Evolutionary conservation across 352 stramenopile species (phyloP).

Genomic region (Pythium catenulatum): DNA sequence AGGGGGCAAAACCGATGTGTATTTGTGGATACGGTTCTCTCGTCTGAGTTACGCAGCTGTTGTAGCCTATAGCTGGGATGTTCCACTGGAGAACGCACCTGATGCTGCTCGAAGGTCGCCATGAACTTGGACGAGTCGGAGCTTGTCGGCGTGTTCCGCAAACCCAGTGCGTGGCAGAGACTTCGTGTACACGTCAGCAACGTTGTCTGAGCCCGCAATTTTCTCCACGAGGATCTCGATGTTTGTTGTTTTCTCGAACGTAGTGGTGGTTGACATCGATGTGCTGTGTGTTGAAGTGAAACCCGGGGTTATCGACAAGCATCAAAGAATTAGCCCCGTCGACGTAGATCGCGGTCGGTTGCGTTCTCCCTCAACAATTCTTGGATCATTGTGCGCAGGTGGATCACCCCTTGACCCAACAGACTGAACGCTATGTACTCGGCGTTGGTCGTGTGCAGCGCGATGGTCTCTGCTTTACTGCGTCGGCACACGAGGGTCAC

Average conservation of each 20-base stretch:
- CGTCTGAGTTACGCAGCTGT: no score
- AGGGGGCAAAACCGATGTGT: no score
- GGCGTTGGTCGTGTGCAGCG: slow-evolving; percentile 48
- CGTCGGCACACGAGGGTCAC: slow-evolving; percentile 45
- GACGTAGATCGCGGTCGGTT: slow-evolving; percentile 38
- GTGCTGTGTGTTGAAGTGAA: slow-evolving; percentile 48
- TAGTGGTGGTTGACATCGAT: slow-evolving; percentile 57
- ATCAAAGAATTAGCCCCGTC: slow-evolving; percentile 55
- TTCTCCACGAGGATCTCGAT: slow-evolving; percentile 47
- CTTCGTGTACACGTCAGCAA: slow-evolving; percentile 59
- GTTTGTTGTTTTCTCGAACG: slow-evolving; percentile 19
- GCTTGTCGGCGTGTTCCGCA: slow-evolving; percentile 28
- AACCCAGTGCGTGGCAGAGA: slow-evolving; percentile 31
- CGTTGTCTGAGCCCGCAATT: slow-evolving; percentile 42
- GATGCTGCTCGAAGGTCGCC: slow-evolving; percentile 12
- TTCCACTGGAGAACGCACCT: no score
- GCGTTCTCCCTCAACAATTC: slow-evolving; percentile 37
- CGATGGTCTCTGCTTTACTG: slow-evolving; percentile 57
- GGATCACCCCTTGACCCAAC: slow-evolving; percentile 51
- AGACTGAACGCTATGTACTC: slow-evolving; percentile 52
- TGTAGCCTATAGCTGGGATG: no score
- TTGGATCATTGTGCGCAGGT: slow-evolving; percentile 53
- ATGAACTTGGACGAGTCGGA: slow-evolving; percentile 22
- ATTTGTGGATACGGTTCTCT: no score
- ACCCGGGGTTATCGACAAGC: slow-evolving; percentile 44